Evolutionary conservation across 768 basidiomycete genomes (phyloP).

Genomic region (Xerocomus potaroensis): DNA sequence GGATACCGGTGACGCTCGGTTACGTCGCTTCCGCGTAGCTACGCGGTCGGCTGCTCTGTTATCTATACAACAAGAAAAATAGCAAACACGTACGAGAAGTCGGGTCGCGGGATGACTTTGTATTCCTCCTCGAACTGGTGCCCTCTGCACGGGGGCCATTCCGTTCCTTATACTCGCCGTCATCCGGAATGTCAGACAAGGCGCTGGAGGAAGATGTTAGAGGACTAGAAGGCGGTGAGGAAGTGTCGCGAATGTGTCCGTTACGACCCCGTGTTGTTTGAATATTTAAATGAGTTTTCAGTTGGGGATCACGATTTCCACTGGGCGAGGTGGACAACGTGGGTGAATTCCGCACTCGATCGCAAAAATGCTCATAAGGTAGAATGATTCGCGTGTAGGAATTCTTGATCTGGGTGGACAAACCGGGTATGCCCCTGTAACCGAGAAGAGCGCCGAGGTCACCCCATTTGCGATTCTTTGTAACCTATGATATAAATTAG

Average conservation of each 20-base stretch:
- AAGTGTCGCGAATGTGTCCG: constrained; percentile 40
- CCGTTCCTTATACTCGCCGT: constrained; percentile 57
- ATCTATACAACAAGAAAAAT: constrained; percentile 2
- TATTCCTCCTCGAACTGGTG: constrained; percentile 47
- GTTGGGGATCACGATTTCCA: constrained; percentile 44
- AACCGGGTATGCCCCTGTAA: constrained; percentile 75
- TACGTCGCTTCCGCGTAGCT: constrained; percentile 34
- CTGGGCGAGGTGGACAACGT: constrained; percentile 34
- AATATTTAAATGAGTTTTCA: constrained; percentile 53
- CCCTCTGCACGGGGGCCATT: constrained; percentile 40
- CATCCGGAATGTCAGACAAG: constrained; percentile 77
- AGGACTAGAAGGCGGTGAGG: constrained; percentile 68
- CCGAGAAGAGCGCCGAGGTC: constrained; percentile 80
- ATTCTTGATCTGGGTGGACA: constrained; percentile 84
- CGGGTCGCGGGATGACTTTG: constrained; percentile 52
- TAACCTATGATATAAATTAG: constrained; percentile 55
- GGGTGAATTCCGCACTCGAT: constrained; percentile 67
- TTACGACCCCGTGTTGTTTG: constrained; percentile 38
- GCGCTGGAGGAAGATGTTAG: constrained; percentile 74
- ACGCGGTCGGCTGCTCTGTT: constrained; percentile 15
- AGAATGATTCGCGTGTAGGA: constrained; percentile 89
- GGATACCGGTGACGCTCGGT: constrained; percentile 23
- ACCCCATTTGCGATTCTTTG: constrained; percentile 80
- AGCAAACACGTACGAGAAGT: constrained; percentile 32
- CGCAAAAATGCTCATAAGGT: constrained; percentile 92